Base-by-base conservation (phyloP, 2,329 filamentous ascomycete genomes). In the Polytolypa hystricis region DNA sequence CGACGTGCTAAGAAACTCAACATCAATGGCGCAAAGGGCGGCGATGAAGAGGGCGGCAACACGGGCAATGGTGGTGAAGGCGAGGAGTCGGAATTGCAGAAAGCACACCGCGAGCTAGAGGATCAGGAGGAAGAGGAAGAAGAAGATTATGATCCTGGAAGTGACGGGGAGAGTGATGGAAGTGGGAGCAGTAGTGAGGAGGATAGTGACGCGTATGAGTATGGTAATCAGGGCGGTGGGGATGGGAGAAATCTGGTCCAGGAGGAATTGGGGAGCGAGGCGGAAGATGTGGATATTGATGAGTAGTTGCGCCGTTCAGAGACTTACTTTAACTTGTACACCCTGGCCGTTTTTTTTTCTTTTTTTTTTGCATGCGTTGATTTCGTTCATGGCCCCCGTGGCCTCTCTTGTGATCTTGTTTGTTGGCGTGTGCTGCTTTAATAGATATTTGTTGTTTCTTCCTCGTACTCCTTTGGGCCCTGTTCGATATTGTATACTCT, bases 1-100 rank as follows among this genome's bases (percentile, higher is more conserved):
- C 58, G 76, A 25, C 62, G 71, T 17, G 76, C 76, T 4, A 77
- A 77, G 60, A 70, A 66, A 42, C 66, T 74, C 35, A 76, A 77
- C 47, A 61, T 64, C 30, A 65, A 65, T 64, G 50, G 48, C 2
- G 44, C 38, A 6, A 60, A 61, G 37, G 46, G 45, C 4, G 55
- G 51, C 25, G 52, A 52, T 11, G 41, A 42, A 17, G 41, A 39
- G 12, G 33, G 21, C 14, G 41, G 35, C 12, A 18, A 30, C 16
- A 50, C 41, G 11, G 40, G 35, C 4, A 44, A 44, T 8, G 43
- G 37, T 7, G 49, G 47, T 4, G 56, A 47, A 39, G 20, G 33
- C 2, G 45, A 32, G 25, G 65, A 70, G 40, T 76, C 77, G 32
- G 69, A 70, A 48, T 49, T 79, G 33, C 66, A 74, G 48, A 70